Evolutionary conservation across 2,329 filamentous ascomycete genomes (phyloP).

Genomic region (Stylonectria norvegica): DNA sequence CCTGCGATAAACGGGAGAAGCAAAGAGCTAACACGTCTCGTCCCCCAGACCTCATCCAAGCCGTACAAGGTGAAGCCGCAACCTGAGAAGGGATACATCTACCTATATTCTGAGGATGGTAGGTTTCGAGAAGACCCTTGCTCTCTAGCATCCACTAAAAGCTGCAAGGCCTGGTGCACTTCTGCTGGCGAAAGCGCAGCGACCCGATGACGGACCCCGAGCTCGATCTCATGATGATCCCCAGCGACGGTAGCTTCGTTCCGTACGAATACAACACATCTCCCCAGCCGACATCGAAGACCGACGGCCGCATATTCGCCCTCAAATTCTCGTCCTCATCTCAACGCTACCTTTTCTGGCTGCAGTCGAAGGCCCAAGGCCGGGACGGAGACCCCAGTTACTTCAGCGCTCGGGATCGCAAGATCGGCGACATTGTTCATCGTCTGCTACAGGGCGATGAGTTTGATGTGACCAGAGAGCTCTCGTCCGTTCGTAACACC

Average conservation of each 20-base stretch:
- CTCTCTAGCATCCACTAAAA: slow-evolving; percentile 4
- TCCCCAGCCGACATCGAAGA: slow-evolving; percentile 58
- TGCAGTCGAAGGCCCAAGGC: slow-evolving; percentile 84
- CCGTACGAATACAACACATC: slow-evolving; percentile 66
- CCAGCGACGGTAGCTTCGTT: slow-evolving; percentile 79
- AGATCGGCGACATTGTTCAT: slow-evolving; percentile 85
- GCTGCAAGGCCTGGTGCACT: slow-evolving; percentile 75
- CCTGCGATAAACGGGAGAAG: slow-evolving; percentile 2
- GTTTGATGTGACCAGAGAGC: slow-evolving; percentile 71
- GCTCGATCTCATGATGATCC: slow-evolving; percentile 90
- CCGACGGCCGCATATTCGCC: slow-evolving; percentile 86
- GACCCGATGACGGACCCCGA: slow-evolving; percentile 69
- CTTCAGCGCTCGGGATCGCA: slow-evolving; percentile 81
- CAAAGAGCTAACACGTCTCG: slow-evolving; percentile 17
- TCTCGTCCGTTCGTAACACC: slow-evolving; percentile 58
- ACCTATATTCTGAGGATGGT: slow-evolving; percentile 91
- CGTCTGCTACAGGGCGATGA: slow-evolving; percentile 83
- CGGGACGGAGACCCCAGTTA: slow-evolving; percentile 65
- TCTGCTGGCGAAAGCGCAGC: slow-evolving; percentile 89
- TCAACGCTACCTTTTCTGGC: slow-evolving; percentile 90
- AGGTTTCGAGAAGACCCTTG: slow-evolving; percentile 11
- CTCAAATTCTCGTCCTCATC: slow-evolving; percentile 93
- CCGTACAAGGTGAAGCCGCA: slow-evolving; percentile 71
- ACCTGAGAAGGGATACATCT: slow-evolving; percentile 78
- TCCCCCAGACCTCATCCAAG: slow-evolving; percentile 45